Conservation (phyloP, 345 rosid genomes). For the Syzygium jambos region DNA sequence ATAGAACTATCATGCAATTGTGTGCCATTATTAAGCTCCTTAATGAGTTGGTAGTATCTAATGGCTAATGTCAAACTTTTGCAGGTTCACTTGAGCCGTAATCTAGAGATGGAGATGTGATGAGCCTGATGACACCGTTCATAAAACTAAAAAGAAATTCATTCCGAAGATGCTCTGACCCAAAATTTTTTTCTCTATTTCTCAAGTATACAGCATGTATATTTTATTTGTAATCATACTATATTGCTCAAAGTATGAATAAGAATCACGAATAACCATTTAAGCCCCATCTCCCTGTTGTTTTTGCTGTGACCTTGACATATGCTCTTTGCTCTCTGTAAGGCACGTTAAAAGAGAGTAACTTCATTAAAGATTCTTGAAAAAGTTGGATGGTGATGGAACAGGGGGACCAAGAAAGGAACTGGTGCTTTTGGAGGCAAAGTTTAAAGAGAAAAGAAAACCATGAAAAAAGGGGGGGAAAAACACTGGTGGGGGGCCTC, state of each 20-base stretch:
- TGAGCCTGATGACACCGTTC: conserved; percentile 1
- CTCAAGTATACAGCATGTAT: background rate
- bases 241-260: conserved; percentile 19
- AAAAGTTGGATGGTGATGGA: conserved; percentile 1
- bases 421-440: background rate
- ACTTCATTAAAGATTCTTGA: background rate
- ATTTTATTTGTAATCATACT: conserved; percentile 25
- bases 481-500: background rate
- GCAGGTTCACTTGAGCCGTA: conserved; percentile 45
- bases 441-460: background rate
- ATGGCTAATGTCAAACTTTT: background rate
- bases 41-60: background rate
- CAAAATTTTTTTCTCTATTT: conserved; percentile 14
- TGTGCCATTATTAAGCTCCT: background rate
- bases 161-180: conserved; percentile 13
- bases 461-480: background rate
- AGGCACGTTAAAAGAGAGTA: background rate
- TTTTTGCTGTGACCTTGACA: background rate
- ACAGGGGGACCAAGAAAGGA: background rate
- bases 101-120: conserved; percentile 49
- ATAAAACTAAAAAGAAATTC: background rate
- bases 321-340: background rate
- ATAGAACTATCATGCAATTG: background rate
- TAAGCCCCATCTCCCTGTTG: background rate
- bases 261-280: background rate